These are phyloP conservation scores for Metahyphopichia silvanorum DNA, from an alignment of 805 yeast species.

Conservation along the genomic window DNA sequence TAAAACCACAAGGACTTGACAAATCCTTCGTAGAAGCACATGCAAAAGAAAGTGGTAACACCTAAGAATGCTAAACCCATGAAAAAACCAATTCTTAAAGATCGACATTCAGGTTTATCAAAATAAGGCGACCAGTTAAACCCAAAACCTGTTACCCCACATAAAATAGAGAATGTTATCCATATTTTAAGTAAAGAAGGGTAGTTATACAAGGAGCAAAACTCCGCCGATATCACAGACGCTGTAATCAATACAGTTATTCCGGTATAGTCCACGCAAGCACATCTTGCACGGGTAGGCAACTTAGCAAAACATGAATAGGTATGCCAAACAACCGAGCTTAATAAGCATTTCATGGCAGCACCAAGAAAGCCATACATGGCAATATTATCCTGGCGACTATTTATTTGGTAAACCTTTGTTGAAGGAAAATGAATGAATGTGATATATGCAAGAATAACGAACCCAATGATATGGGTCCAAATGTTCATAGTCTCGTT, in stretches of 20 bases:
- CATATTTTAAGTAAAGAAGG: conserved; percentile 47
- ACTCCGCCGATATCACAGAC: conserved; percentile 83
- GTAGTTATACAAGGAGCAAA: conserved; percentile 65
- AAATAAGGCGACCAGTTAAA: conserved; percentile 93
- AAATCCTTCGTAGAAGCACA: conserved; percentile 55
- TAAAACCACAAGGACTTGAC: conserved; percentile 51
- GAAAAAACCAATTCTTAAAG: conserved; percentile 76
- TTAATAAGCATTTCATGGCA: conserved; percentile 69
- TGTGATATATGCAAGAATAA: conserved; percentile 54
- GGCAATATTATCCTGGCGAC: conserved; percentile 46
- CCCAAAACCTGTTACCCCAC: conserved; percentile 69
- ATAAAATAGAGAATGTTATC: conserved; percentile 56
- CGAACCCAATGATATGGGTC: conserved; percentile 80
- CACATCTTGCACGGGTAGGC: conserved; percentile 65
- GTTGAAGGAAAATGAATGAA: conserved; percentile 63
- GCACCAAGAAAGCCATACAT: conserved; percentile 67
- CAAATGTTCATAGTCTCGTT: conserved; percentile 92
- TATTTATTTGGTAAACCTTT: conserved; percentile 38
- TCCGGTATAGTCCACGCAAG: conserved; percentile 94
- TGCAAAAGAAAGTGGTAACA: conserved; percentile 56
- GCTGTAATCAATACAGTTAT: conserved; percentile 88
- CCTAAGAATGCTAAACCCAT: conserved; percentile 78
- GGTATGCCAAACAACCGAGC: conserved; percentile 90
- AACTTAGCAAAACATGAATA: conserved; percentile 73
- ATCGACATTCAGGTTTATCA: conserved; percentile 82